Evolutionary conservation across 192 early-diverging fungal genomes (phyloP), one percentile per base, ranked within the genome.

Genomic region (Kickxella alabastrina): DNA sequence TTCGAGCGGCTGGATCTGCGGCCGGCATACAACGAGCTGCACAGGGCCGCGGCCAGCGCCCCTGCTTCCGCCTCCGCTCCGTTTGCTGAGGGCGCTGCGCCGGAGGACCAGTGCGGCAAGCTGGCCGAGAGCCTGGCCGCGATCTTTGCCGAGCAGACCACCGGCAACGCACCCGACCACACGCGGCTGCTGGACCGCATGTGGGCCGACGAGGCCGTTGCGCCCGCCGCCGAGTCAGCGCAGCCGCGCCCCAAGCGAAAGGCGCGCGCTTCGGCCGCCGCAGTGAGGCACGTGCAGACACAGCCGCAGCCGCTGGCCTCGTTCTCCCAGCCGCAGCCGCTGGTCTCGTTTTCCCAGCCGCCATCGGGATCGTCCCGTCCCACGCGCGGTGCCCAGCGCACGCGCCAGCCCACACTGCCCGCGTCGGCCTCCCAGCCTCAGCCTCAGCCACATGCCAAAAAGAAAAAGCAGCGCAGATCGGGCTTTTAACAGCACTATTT

Each of bases 1-100:
- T 65, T 49, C 26, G 50, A 48, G 46, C 59, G 62, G 5, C 32
- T 50, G 12, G 59, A 73, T 46, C 57, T 73, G 69, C 34, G 46
- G 4, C 17, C 18, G 2, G 39, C 22, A 2, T 62, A 68, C 28
- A 37, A 10, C 27, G 45, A 27, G 18, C 31, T 68, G 43, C 32
- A 49, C 26, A 22, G 22, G 14, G 32, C 35, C 43, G 34, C 23
- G n/a, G 40, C 14, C 7, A 34, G 31, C 12, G 29, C 26, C 8
- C 48, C 59, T 1, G 59, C 50, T 12, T 48, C 46, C 27, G 37
- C 26, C 2, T 10, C 26, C 26, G 23, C 43, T 8, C 25, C n/a
- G 26, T 25, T 27, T n/a, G n/a, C n/a, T n/a, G n/a, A n/a, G n/a
- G n/a, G n/a, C n/a, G n/a, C n/a, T n/a, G n/a, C n/a, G n/a, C 5